Evolutionary conservation across 1,139 yeast genomes (phyloP), one percentile per base, ranked within the genome.

Genomic region (Sugiyamaella xylanicola): DNA sequence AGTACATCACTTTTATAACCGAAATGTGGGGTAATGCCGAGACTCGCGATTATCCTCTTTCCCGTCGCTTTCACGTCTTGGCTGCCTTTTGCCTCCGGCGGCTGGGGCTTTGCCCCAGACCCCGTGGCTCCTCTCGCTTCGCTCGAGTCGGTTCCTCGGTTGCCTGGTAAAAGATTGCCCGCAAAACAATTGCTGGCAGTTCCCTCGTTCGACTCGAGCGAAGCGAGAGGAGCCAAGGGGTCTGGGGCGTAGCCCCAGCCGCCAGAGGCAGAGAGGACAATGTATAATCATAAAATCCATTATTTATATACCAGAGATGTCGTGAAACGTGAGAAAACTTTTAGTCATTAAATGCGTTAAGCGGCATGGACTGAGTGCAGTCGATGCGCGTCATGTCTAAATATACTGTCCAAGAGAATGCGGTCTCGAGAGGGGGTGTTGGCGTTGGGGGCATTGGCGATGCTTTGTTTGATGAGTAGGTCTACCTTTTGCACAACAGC

Each of bases 401-500:
- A 64, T 2, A 63, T 59, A 48, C 65, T 62, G 44, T 61, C 64
- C 16, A 64, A 32, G 15, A 64, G 58, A 22, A 64, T 43, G n/a
- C 51, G 25, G 15, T 39, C 47, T n/a, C 42, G 15, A 8, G 37
- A 32, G 37, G 15, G 32, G 32, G 11, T 25, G 32, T 25, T 25
- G 32, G 37, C 37, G 37, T 32, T 32, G 15, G 32, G 32, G 11
- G 32, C 32, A 5, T 7, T 32, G 37, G 37, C 9, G 9, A 9
- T 9, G 29, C 29, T 32, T 15, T 32, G 37, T 32, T 32, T 32
- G 37, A 64, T 51, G 9, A 65, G 54, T 11, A 52, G 35, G 21
- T 56, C 57, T 20, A 67, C 68, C 53, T 66, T 65, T 36, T 63
- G 61, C 11, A 72, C 57, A 3, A 69, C 74, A 2, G 72, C 68